Conservation (phyloP, 164 flowering plant genomes). For the Umbilicus rupestris region DNA sequence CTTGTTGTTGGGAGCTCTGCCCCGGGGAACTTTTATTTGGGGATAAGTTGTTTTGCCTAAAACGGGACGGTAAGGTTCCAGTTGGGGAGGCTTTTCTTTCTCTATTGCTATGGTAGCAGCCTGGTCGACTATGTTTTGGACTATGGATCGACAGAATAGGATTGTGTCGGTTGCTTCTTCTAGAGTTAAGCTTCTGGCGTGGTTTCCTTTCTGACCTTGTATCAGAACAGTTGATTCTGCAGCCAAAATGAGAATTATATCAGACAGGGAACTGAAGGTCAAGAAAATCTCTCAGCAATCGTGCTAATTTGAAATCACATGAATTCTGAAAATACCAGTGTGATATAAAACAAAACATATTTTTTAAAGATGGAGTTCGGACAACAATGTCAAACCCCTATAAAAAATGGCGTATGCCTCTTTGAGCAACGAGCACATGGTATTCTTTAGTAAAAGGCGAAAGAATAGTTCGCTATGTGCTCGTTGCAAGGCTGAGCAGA, state of each 20-base stretch:
- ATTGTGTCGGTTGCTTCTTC: conserved; percentile 93
- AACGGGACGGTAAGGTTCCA: conserved; percentile 49
- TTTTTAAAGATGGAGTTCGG: no score
- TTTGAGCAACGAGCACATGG: conserved; percentile 43
- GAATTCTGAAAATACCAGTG: not conserved
- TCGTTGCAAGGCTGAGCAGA: conserved; percentile 50
- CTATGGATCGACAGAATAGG: conserved; percentile 84
- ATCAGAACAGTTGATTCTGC: conserved; percentile 56
- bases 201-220: conserved; percentile 34
- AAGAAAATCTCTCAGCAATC: not conserved
- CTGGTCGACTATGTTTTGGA: conserved; percentile 68
- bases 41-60: conserved; percentile 42
- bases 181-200: conserved; percentile 58
- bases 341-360: no score
- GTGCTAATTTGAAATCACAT: not conserved
- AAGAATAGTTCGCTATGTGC: conserved; percentile 75
- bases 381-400: no score
- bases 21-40: conserved; percentile 30
- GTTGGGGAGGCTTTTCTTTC: conserved; percentile 35
- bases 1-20: conserved; percentile 23
- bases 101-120: conserved; percentile 77
- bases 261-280: not conserved
- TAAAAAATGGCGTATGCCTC: no score
- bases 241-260: conserved; percentile 16
- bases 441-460: conserved; percentile 89